Evolutionary conservation across 345 rosid genomes (phyloP).

Genomic region (Linum trigynum): DNA sequence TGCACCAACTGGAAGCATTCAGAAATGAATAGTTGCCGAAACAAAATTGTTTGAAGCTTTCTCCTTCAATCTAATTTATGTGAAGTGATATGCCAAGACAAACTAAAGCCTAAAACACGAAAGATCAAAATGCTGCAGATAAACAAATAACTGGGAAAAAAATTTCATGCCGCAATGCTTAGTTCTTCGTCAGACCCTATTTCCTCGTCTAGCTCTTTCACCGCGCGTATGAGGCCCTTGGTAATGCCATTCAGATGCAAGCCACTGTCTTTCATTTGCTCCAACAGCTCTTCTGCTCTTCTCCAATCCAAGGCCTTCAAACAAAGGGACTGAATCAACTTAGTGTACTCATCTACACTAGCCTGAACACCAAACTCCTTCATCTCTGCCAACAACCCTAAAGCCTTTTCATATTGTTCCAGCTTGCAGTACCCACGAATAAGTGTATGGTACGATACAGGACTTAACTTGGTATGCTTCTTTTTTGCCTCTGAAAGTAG

Average conservation of each 20-base stretch:
- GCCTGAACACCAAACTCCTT: slow-evolving; percentile 49
- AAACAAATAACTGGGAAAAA: not conserved
- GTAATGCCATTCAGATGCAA: slow-evolving; percentile 66
- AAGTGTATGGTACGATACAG: slow-evolving; percentile 65
- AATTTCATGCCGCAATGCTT: slow-evolving; percentile 19
- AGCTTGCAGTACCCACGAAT: slow-evolving; percentile 75
- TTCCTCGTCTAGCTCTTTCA: slow-evolving; percentile 68
- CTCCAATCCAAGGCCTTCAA: slow-evolving; percentile 70
- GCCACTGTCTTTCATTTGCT: slow-evolving; percentile 58
- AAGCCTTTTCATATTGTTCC: slow-evolving; percentile 61
- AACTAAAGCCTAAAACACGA: too few relatives aligned
- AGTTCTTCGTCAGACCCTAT: slow-evolving; percentile 20
- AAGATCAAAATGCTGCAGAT: not conserved
- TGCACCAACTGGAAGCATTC: too few relatives aligned
- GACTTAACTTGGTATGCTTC: slow-evolving; percentile 56
- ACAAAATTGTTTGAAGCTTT: too few relatives aligned
- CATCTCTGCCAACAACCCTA: slow-evolving; percentile 65
- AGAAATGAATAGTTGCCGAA: too few relatives aligned
- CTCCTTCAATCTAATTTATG: too few relatives aligned
- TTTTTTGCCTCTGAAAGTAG: slow-evolving; percentile 57
- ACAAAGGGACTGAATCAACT: slow-evolving; percentile 73
- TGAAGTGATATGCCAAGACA: too few relatives aligned
- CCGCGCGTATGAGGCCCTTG: slow-evolving; percentile 54
- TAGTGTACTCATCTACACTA: slow-evolving; percentile 60
- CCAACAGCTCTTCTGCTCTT: slow-evolving; percentile 55